These are phyloP conservation scores for Stereocaulon alpinum DNA, from an alignment of 495 filamentous ascomycete species.

Conservation along the genomic window DNA sequence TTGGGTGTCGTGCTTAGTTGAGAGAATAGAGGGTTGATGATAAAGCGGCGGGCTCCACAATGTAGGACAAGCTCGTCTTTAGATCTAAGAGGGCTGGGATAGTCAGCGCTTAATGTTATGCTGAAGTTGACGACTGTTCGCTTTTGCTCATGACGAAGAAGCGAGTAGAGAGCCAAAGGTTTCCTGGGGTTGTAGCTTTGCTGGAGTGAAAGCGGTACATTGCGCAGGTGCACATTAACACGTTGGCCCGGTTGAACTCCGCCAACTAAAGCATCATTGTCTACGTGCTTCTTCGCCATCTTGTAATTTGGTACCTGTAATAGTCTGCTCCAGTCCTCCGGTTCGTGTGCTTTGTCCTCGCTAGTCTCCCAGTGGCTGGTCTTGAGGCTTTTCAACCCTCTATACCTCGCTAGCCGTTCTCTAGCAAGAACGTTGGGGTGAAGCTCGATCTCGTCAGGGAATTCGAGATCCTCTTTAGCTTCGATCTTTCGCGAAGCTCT, in stretches of 20 bases:
- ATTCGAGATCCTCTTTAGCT: slow-evolving; percentile 80
- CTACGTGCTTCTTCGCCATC: slow-evolving; percentile 58
- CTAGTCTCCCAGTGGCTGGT: slow-evolving; percentile 78
- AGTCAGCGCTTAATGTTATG: slow-evolving; percentile 65
- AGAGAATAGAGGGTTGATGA: slow-evolving; percentile 86
- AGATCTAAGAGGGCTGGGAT: slow-evolving; percentile 63
- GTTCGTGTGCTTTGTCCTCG: slow-evolving; percentile 75
- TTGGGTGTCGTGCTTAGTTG: slow-evolving; percentile 75
- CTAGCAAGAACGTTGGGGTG: slow-evolving; percentile 76
- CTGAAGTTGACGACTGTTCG: slow-evolving; percentile 76
- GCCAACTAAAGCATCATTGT: slow-evolving; percentile 73
- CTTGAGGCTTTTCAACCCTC: slow-evolving; percentile 81
- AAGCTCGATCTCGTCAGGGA: slow-evolving; percentile 94
- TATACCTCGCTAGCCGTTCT: slow-evolving; percentile 73
- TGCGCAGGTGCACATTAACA: slow-evolving; percentile 69
- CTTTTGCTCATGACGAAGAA: slow-evolving; percentile 92
- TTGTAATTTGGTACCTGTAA: slow-evolving; percentile 78
- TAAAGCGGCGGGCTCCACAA: slow-evolving; percentile 72
- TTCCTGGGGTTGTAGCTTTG: slow-evolving; percentile 40
- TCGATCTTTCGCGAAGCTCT: slow-evolving; percentile 64
- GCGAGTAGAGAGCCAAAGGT: slow-evolving; percentile 65
- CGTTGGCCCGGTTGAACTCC: slow-evolving; percentile 75
- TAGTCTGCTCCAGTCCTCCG: slow-evolving; percentile 78
- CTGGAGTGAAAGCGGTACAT: slow-evolving; percentile 52
- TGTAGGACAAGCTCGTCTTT: slow-evolving; percentile 87